Evolutionary conservation across 768 basidiomycete genomes (phyloP).

Genomic region (Mrakia hoshinonis): DNA sequence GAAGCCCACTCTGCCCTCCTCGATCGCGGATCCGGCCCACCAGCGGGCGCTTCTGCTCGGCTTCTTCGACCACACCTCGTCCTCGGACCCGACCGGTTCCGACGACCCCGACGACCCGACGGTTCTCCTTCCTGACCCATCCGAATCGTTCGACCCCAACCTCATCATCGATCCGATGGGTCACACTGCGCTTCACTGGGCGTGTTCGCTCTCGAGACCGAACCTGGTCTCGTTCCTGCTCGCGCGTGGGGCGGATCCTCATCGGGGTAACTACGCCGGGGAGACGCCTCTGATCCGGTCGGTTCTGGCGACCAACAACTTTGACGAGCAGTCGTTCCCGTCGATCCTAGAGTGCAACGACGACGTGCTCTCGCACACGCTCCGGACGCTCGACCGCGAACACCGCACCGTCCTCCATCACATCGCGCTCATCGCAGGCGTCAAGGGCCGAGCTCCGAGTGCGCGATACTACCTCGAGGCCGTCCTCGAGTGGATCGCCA

Average conservation of each 20-base stretch:
- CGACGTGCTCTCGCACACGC: constrained; percentile 56
- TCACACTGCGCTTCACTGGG: constrained; percentile 88
- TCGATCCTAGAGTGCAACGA: constrained; percentile 46
- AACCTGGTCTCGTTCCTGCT: constrained; percentile 63
- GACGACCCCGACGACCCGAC: constrained; percentile 27
- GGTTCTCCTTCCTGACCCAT: constrained; percentile 8
- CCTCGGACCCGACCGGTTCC: neutral
- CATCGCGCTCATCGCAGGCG: constrained; percentile 77
- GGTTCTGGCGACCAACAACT: constrained; percentile 77
- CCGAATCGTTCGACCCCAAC: constrained; percentile 57
- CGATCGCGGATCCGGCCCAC: constrained; percentile 30
- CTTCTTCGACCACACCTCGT: constrained; percentile 35
- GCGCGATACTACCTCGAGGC: constrained; percentile 89
- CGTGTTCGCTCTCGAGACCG: constrained; percentile 71
- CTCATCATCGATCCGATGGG: constrained; percentile 87
- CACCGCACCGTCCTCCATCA: constrained; percentile 85
- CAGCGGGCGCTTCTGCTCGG: constrained; percentile 37
- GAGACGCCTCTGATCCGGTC: constrained; percentile 92
- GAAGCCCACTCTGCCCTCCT: constrained; percentile 35
- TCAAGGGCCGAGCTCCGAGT: constrained; percentile 72
- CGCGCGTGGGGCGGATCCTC: constrained; percentile 68
- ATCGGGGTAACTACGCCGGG: constrained; percentile 84
- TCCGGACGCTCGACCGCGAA: constrained; percentile 80
- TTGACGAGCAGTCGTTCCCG: constrained; percentile 59
- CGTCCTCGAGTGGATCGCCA: constrained; percentile 75